Evolutionary conservation across 2,329 filamentous ascomycete genomes (phyloP), one percentile per base, ranked within the genome.

Genomic region (Eutypa lata): DNA sequence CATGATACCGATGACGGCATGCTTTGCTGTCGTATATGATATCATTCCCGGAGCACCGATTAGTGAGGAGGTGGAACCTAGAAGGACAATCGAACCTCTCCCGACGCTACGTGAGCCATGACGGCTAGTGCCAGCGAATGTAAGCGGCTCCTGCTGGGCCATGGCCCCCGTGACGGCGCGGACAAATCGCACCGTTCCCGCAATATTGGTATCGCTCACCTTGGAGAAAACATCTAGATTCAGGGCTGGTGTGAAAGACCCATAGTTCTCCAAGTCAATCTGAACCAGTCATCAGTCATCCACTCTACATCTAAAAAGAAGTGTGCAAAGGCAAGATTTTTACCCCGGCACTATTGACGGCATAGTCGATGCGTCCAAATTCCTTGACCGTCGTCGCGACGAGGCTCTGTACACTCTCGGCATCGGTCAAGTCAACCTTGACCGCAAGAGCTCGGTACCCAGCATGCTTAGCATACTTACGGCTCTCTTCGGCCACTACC

Each of bases 51-150:
- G 51, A 0, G n/a, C n/a, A 7, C 22, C 52, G 11, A 54, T 26
- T 10, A 43, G 55, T 1, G 55, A 56, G 38, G 40, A 48, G 2
- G 47, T 13, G 7, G 55, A 59, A 13, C 47, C 57, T 3, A 58
- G 35, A n/a, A 49, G 54, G 19, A 60, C 46, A n/a, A 60, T 57
- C 6, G 51, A 57, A n/a, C 57, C 57, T 19, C 57, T 38, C 5
- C 54, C 54, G n/a, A 57, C 28, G 43, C 50, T 58, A 11, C 52
- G 54, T 13, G 13, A 31, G 5, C 52, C 50, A 21, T 52, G 46
- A 7, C 56, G n/a, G n/a, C n/a, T 14, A 19, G n/a, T n/a, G n/a
- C 48, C 35, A 7, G n/a, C 48, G 24, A 52, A 43, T 1, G 18
- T 49, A 13, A 51, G 21, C 1, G 56, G 56, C 21, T 57, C 52